Evolutionary conservation across 768 basidiomycete genomes (phyloP).

Genomic region (Phallus indusiatus): DNA sequence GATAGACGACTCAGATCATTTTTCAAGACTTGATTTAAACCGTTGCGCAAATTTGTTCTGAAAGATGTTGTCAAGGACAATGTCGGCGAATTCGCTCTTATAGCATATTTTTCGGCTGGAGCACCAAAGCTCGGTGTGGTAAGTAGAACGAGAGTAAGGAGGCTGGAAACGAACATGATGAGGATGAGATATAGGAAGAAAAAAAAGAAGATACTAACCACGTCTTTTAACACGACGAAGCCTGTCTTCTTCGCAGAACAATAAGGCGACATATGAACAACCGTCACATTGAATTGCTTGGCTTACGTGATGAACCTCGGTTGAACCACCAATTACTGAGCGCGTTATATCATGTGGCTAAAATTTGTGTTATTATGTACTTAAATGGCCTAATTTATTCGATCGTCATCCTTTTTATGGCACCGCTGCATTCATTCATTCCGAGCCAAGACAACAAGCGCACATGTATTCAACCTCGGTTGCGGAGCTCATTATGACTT

Average conservation of each 20-base stretch:
- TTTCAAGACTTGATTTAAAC: neutral
- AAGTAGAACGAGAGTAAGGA: neutral
- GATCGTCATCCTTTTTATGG: too few relatives aligned
- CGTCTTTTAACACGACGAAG: neutral
- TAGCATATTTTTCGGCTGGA: neutral
- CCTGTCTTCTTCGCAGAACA: neutral
- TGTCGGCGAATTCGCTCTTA: neutral
- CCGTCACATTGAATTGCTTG: too few relatives aligned
- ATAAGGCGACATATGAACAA: neutral
- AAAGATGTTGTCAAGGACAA: neutral
- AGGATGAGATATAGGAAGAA: neutral
- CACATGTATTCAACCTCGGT: too few relatives aligned
- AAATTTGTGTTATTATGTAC: too few relatives aligned
- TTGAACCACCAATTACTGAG: too few relatives aligned
- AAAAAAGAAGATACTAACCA: neutral
- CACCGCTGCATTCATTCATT: too few relatives aligned
- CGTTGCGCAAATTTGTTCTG: neutral
- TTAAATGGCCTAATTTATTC: too few relatives aligned
- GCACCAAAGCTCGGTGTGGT: neutral
- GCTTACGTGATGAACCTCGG: too few relatives aligned
- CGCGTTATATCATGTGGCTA: too few relatives aligned
- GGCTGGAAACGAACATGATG: neutral
- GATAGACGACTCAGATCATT: neutral
- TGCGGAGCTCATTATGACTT: too few relatives aligned
- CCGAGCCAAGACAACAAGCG: too few relatives aligned